phyloP scores from a whole-genome alignment of 805 yeast species.

The Schizosaccharomyces lindneri region DNA sequence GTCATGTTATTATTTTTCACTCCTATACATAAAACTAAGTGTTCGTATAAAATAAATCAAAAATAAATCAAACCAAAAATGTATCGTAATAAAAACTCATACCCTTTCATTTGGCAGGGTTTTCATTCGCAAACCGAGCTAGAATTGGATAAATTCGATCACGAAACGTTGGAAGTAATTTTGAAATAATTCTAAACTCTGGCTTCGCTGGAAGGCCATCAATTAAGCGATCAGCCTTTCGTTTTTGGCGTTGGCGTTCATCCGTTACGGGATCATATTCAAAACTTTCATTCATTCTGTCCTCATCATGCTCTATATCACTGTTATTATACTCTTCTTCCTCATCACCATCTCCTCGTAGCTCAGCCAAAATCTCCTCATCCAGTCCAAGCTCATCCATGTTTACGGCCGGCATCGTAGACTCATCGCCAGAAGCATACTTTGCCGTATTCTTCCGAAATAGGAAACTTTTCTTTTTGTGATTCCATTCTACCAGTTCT shows the following conservation, averaged over 20 bases:
- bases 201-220: neutral
- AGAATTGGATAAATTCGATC: neutral
- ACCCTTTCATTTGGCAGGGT: too few relatives aligned
- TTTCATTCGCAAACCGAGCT: neutral
- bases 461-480: neutral
- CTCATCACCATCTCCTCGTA: constrained; percentile 4
- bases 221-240: neutral
- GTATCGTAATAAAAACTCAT: too few relatives aligned
- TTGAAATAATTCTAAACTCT: neutral
- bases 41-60: too few relatives aligned
- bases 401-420: neutral
- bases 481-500: neutral
- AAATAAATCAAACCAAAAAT: too few relatives aligned
- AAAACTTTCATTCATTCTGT: neutral
- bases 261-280: neutral
- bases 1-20: too few relatives aligned
- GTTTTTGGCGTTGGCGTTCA: neutral
- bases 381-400: constrained; percentile 1
- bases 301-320: neutral
- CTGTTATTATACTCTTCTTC: constrained; percentile 3
- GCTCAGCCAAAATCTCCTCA: neutral
- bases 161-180: neutral
- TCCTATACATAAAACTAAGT: too few relatives aligned
- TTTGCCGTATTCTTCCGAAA: neutral
- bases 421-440: neutral